These are phyloP conservation scores for Hanseniaspora taiwanica DNA, from an alignment of 805 yeast genomes.

Conservation along the genomic window DNA sequence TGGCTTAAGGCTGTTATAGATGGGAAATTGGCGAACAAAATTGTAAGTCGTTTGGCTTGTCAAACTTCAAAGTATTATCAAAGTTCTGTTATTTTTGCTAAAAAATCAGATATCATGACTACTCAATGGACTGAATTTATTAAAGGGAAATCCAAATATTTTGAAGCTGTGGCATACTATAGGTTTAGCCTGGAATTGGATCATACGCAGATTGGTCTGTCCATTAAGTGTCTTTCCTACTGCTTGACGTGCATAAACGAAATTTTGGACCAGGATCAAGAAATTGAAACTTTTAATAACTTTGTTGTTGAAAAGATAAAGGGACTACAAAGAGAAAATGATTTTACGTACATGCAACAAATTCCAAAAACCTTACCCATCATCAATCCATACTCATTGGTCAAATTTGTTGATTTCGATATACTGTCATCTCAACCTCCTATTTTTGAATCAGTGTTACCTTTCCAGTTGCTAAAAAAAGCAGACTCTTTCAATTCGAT, in stretches of 20 bases:
- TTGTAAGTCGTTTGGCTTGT: conserved; percentile 49
- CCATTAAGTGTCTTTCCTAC: conserved; percentile 23
- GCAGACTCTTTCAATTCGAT: conserved; percentile 59
- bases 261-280: conserved; percentile 50
- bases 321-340: background rate
- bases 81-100: conserved; percentile 30
- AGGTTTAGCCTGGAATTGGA: conserved; percentile 36
- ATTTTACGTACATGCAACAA: background rate
- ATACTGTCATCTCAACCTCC: too few relatives aligned
- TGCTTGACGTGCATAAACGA: conserved; percentile 37
- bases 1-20: conserved; percentile 55
- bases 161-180: conserved; percentile 56
- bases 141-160: conserved; percentile 47
- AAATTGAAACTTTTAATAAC: conserved; percentile 28
- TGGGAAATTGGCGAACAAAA: conserved; percentile 35
- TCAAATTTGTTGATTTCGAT: background rate
- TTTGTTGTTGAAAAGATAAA: conserved; percentile 9
- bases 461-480: conserved; percentile 50
- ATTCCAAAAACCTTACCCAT: background rate
- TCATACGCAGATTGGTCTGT: conserved; percentile 5
- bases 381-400: background rate
- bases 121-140: conserved; percentile 56
- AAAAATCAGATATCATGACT: conserved; percentile 32
- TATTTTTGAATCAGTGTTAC: conserved; percentile 51
- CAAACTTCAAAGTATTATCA: conserved; percentile 49